Percentiles rank a stretch among this genome's conserved stretches.
phyloP scores from a whole-genome alignment of 345 rosid species.

The Cardiospermum halicacabum region DNA sequence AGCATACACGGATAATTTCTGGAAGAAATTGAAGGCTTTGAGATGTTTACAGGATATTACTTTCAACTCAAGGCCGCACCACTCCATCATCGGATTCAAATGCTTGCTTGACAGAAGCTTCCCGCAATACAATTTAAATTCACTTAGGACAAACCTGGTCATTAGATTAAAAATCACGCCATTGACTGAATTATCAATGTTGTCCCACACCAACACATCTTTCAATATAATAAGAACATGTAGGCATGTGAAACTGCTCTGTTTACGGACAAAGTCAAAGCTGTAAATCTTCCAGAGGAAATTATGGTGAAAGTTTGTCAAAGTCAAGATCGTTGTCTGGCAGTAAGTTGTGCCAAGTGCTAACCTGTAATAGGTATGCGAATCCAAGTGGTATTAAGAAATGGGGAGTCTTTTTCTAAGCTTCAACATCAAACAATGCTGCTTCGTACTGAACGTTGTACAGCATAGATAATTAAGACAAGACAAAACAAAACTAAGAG shows the following conservation, averaged over 20 bases:
- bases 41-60: constrained; percentile 35
- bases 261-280: background rate
- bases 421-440: background rate
- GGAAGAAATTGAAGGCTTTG: constrained; percentile 43
- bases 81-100: constrained; percentile 20
- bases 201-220: constrained; percentile 9
- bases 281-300: background rate
- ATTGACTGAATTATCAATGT: background rate
- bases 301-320: background rate
- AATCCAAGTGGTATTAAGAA: background rate
- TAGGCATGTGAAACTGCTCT: background rate
- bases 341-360: background rate
- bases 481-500: too few species aligned
- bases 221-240: background rate
- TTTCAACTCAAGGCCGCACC: constrained; percentile 28
- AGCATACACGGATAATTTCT: constrained; percentile 36
- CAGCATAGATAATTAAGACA: background rate
- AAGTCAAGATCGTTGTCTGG: background rate
- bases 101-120: background rate
- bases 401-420: background rate
- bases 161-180: background rate
- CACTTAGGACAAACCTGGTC: background rate
- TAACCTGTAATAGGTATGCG: background rate
- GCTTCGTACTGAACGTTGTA: background rate
- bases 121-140: background rate